A percentile compares a stretch with the other conserved stretches of the same genome.
These are phyloP conservation scores for Cadophora sp. DNA, from an alignment of 2,329 filamentous ascomycete genomes.

Conservation along the genomic window DNA sequence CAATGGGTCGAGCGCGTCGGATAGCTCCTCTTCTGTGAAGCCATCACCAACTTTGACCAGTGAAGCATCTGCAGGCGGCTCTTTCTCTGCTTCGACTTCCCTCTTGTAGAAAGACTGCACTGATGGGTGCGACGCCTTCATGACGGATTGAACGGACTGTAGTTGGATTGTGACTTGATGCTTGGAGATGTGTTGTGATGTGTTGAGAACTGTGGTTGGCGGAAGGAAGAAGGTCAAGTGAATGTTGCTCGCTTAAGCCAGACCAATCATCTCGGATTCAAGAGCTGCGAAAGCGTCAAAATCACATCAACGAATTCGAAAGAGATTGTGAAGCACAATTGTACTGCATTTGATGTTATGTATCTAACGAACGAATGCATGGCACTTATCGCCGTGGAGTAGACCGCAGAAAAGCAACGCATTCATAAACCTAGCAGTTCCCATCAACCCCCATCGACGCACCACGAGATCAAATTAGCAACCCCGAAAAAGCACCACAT, in stretches of 20 bases:
- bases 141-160: slow-evolving; percentile 5
- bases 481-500: not conserved
- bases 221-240: not conserved
- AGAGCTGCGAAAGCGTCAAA: not conserved
- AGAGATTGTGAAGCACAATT: slow-evolving; percentile 31
- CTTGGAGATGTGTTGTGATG: not conserved
- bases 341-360: slow-evolving; percentile 29
- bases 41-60: slow-evolving; percentile 51
- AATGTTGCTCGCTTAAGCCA: not conserved
- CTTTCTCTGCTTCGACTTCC: slow-evolving; percentile 27
- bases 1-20: slow-evolving; percentile 48
- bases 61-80: not conserved
- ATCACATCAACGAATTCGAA: slow-evolving; percentile 17
- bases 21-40: slow-evolving; percentile 57
- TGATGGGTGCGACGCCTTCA: slow-evolving; percentile 37
- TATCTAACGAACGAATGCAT: slow-evolving; percentile 43
- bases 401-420: slow-evolving; percentile 30
- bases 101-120: slow-evolving; percentile 41
- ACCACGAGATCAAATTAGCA: slow-evolving; percentile 14
- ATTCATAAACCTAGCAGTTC: slow-evolving; percentile 5
- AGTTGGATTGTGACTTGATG: not conserved
- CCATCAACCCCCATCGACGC: slow-evolving; percentile 4
- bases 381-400: slow-evolving; percentile 42
- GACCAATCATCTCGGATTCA: not conserved
- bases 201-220: not conserved